Conservation (phyloP, 345 rosid species). For the Euphorbia lathyris region DNA sequence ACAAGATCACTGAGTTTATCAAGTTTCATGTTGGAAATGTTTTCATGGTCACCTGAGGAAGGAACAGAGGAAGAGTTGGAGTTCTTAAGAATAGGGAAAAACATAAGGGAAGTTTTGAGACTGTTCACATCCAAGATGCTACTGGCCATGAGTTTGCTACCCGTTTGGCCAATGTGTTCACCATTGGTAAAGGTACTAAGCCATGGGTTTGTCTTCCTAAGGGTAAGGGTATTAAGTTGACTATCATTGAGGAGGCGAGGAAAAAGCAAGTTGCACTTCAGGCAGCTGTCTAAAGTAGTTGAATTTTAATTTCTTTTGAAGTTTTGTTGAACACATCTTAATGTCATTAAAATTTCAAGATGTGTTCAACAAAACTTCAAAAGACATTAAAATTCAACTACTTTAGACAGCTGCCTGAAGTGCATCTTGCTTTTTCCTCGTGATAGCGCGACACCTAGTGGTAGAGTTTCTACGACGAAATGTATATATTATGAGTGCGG, state of each 20-base stretch:
- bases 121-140: not conserved
- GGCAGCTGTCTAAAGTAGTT: not conserved
- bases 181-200: not conserved
- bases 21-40: conserved; percentile 6
- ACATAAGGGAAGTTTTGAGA: too few relatives aligned
- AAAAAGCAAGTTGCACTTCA: not conserved
- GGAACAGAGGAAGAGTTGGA: conserved; percentile 2
- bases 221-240: too few relatives aligned
- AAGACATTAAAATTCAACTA: not conserved
- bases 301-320: not conserved
- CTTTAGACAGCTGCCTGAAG: not conserved
- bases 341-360: not conserved
- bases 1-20: not conserved
- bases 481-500: too few relatives aligned
- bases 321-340: not conserved
- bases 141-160: not conserved
- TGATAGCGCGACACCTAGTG: too few relatives aligned
- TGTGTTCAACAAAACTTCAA: not conserved
- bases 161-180: too few relatives aligned
- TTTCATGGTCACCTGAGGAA: conserved; percentile 4
- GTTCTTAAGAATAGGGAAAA: too few relatives aligned
- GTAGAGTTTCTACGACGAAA: too few relatives aligned
- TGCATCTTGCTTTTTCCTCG: not conserved
- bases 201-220: too few relatives aligned
- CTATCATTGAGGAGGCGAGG: conserved; percentile 4